Evolutionary conservation across 2,329 filamentous ascomycete genomes (phyloP).

Genomic region (Verticillium dahliae): DNA sequence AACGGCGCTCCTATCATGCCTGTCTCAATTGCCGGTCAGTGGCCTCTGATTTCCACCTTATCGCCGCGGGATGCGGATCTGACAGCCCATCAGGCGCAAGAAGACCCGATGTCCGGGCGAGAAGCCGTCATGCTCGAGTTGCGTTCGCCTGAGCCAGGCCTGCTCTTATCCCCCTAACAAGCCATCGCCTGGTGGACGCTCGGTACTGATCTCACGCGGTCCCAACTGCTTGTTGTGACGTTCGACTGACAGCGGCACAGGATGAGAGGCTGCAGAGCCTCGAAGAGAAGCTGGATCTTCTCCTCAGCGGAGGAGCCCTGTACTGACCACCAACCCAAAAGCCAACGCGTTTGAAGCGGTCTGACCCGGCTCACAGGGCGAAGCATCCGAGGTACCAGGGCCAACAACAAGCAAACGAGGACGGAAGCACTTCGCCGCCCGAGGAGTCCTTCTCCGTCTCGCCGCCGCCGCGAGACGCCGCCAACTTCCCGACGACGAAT

Average conservation of each 20-base stretch:
- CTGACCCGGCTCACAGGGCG: slow-evolving; percentile 24
- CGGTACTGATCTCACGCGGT: slow-evolving; percentile 23
- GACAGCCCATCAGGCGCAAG: slow-evolving; percentile 29
- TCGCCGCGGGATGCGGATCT: background rate
- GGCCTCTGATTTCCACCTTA: background rate
- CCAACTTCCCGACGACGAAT: slow-evolving; percentile 14
- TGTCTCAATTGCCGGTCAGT: slow-evolving; percentile 41
- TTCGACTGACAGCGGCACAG: slow-evolving; percentile 17
- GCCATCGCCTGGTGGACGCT: slow-evolving; percentile 31
- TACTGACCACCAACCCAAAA: slow-evolving; percentile 14
- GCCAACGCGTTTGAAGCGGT: slow-evolving; percentile 9
- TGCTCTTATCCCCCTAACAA: slow-evolving; percentile 36
- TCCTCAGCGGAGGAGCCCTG: slow-evolving; percentile 34
- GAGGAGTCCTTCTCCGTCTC: slow-evolving; percentile 26
- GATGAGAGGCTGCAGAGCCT: slow-evolving; percentile 43
- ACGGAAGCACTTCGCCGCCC: slow-evolving; percentile 18
- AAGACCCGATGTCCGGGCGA: slow-evolving; percentile 46
- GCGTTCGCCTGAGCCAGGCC: slow-evolving; percentile 37
- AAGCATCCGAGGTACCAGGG: slow-evolving; percentile 19
- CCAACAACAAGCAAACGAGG: slow-evolving; percentile 17
- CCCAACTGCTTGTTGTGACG: background rate
- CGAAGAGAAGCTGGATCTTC: slow-evolving; percentile 44
- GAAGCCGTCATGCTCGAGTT: slow-evolving; percentile 44
- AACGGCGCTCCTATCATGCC: slow-evolving; percentile 32
- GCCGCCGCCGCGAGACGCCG: slow-evolving; percentile 18